Base-by-base conservation (phyloP, 2,329 filamentous ascomycete species). In the Exophiala spinifera region DNA sequence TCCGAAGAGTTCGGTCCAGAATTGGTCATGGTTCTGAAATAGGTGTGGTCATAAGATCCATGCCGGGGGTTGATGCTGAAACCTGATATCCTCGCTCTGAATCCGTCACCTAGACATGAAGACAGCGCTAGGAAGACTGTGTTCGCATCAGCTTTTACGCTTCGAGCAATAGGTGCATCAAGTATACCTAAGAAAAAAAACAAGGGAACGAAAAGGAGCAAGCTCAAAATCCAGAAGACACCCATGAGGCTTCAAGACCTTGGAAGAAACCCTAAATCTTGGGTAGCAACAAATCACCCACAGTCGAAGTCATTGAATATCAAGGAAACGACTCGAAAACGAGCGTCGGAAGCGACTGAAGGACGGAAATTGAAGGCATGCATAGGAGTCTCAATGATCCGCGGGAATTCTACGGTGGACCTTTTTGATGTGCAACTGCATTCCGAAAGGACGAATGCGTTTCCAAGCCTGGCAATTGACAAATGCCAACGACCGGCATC, bases 21-120 rank as follows among this genome's bases (percentile, higher is more conserved):
- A 37, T 76, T 77, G n/a, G 77, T 76, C 68, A 84, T 78, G 13
- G 76, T 77, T 40, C 79, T 74, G 39, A 80, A 76, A 61, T 84
- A 84, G 58, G 76, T 76, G 46, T 77, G 72, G 37, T 79, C 81
- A 61, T 81, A 84, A 2, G 76, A 74, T 45, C 71, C 70, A 44
- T 74, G 61, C 31, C 72, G 70, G 46, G 74, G 69, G 50, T 74
- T 73, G 39, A 73, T 64, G 17, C 70, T 73, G 49, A 72, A 72
- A 49, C 76, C 73, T 25, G 71, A 72, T 46, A 75, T 69, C 51
- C 73, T 74, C 37, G 76, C 73, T 46, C 78, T 77, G 59, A 82
- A 73, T 31, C 73, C 70, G 59, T 79, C 76, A 20, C 80, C 80
- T 39, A 82, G 68, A 59, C 78, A 83, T 7, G 78, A 80, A 2